phyloP scores from a whole-genome alignment of 2,329 filamentous ascomycete species.

The Celoporthe dispersa region DNA sequence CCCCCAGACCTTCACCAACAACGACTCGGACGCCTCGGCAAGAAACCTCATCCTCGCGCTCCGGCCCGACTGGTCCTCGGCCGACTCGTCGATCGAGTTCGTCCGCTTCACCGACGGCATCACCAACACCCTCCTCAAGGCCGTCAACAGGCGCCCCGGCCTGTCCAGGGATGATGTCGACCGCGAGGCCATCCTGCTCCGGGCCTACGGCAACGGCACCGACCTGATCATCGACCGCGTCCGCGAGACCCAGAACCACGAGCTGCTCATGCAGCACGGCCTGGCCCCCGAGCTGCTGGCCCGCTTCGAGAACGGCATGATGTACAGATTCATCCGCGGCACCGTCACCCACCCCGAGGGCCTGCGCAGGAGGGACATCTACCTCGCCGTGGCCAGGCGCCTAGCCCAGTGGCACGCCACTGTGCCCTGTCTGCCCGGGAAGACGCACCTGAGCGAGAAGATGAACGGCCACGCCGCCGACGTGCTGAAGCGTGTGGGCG shows the following conservation, averaged over 20 bases:
- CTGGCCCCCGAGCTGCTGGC: conserved; percentile 88
- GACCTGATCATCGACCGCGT: conserved; percentile 95
- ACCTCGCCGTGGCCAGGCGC: conserved; percentile 79
- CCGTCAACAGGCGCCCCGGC: conserved; percentile 69
- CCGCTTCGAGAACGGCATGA: conserved; percentile 92
- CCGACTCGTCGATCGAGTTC: conserved; percentile 73
- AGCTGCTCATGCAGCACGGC: conserved; percentile 79
- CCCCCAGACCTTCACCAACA: conserved; percentile 75
- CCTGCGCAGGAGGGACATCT: conserved; percentile 74
- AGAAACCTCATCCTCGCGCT: conserved; percentile 78
- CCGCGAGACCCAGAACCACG: conserved; percentile 79
- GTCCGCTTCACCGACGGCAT: conserved; percentile 96
- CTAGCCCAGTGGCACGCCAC: conserved; percentile 92
- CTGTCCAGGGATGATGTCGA: conserved; percentile 79
- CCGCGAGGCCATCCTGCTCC: conserved; percentile 81
- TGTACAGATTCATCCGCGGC: conserved; percentile 90
- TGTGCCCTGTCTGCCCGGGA: conserved; percentile 58
- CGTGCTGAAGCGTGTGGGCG: conserved; percentile 32
- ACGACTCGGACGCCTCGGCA: conserved; percentile 77
- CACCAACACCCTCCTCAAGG: conserved; percentile 89
- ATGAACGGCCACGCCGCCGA: conserved; percentile 32
- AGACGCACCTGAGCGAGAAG: conserved; percentile 45
- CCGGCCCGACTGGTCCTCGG: conserved; percentile 76
- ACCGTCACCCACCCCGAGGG: conserved; percentile 80
- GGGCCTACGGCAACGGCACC: conserved; percentile 93